Evolutionary conservation across 1,139 yeast genomes (phyloP), one percentile per base, ranked within the genome.

Genomic region (Spathaspora jeffriesii): DNA sequence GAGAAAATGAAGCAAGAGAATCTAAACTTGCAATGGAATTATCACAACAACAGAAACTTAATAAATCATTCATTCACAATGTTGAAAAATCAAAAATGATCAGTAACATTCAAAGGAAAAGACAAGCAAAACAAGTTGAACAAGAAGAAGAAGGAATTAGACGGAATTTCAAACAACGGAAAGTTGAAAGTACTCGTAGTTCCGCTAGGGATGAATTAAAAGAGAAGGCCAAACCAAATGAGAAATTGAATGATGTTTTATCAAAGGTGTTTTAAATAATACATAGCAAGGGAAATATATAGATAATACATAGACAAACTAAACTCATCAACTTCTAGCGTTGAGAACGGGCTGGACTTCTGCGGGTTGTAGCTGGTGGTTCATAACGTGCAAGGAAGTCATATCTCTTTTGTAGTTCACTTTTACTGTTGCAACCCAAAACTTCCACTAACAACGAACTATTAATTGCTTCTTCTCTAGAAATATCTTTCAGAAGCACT

Each of bases 71-170:
- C 62, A 78, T 92, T 49, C 79, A 79, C 55, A 92, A 91, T 58
- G 93, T 93, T 32, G 98, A 92, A 62, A 83, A 82, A 57, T 84
- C 96, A 51, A 90, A 89, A 75, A 85, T 85, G 85, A 77, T 90
- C 50, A 76, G 79, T 34, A 82, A 83, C 48, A 88, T 91, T 21
- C 76, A 84, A 56, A 72, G 71, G 53, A 82, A 80, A 70, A 69
- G 81, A 57, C 59, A 65, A 49, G 66, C 61, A 30, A 59, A 47
- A 14, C 52, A 51, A 6, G 56, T 56, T 9, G 25, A 22, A 22
- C 58, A 58, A 2, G 55, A 53, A 5, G 69, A 65, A 7, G 57
- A 64, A 1, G 68, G 71, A 47, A 60, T 78, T 2, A 72, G 82
- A 56, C 75, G 88, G 65, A 70, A 67, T 30, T 84, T 85, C 61